Evolutionary conservation across 139 green algal species (phyloP), one percentile per base, ranked within the genome.

Genomic region (Chlorella sorokiniana): DNA sequence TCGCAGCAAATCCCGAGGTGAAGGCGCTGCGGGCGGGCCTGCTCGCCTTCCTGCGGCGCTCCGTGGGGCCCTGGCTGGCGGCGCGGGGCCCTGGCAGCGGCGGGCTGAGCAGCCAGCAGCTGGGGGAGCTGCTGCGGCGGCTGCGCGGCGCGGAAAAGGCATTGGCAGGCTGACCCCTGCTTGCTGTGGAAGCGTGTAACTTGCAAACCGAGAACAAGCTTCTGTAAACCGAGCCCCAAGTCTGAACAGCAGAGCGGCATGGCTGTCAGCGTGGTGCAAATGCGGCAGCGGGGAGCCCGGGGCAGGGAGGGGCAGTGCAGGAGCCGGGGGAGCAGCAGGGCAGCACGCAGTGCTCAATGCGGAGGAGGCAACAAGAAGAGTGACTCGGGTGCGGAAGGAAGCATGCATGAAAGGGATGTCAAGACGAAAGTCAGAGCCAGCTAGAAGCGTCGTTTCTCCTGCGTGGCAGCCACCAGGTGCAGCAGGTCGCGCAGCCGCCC

Each of bases 1-100:
- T 78, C 9, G 35, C 54, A 0, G 76, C 51, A 3, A 63, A 65
- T 33, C 54, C 67, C 37, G 44, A 62, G 61, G 72, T 86, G 40
- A 70, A 76, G 33, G 5, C 62, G 29, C 40, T 85, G n/a, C 62
- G 76, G 20, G 22, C 37, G 4, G 64, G n/a, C 4, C 45, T 91
- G 27, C 20, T 29, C 3, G 48, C 56, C 6, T 95, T 92, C 77
- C 61, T 95, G 69, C 85, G 82, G 65, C 73, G 78, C 40, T 70
- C 31, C 5, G 81, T 95, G 23, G 89, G 87, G 0, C 91, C 91
- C 9, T 95, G 91, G 91, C n/a, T 90, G 40, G 89, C 90, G 3
- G 48, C n/a, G 33, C 82, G 68, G 81, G 20, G 68, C 76, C 62
- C 72, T 7, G 48, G 73, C 3, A 11, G 11, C 3, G 23, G 59